These are phyloP conservation scores for Limonium bicolor DNA, from an alignment of 148 eudicot species.

Conservation along the genomic window DNA sequence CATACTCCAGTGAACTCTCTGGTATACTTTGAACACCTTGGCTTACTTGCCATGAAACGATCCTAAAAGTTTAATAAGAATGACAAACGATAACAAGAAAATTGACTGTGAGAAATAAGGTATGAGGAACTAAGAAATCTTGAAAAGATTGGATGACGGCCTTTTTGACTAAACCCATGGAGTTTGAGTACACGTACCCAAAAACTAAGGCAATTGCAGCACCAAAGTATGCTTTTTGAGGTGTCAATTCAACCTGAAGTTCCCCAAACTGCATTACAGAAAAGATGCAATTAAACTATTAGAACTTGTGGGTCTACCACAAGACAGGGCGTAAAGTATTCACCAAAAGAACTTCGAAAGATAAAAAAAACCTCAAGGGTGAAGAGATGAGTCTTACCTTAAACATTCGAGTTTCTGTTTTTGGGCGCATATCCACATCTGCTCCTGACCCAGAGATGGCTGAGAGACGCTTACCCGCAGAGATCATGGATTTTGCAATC, in stretches of 20 bases:
- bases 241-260: conserved; percentile 78
- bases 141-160: not conserved
- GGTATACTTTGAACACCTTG: conserved; percentile 86
- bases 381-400: conserved; percentile 31
- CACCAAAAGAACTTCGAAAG: not conserved
- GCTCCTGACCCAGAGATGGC: conserved; percentile 23
- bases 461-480: conserved; percentile 54
- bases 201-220: conserved; percentile 55
- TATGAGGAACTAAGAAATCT: conserved; percentile 3
- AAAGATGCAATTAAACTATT: too few relatives aligned
- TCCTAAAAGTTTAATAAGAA: conserved; percentile 23
- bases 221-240: conserved; percentile 67
- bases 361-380: not conserved
- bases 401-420: conserved; percentile 39
- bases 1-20: conserved; percentile 69
- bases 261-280: conserved; percentile 66
- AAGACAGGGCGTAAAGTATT: not conserved
- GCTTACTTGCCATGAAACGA: conserved; percentile 71
- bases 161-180: not conserved
- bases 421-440: conserved; percentile 19
- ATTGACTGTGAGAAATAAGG: too few relatives aligned
- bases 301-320: too few relatives aligned
- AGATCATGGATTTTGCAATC: conserved; percentile 83
- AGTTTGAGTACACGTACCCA: conserved; percentile 26
- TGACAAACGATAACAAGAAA: not conserved